Evolutionary conservation across 345 rosid species (phyloP).

Genomic region (Raphanus sativus): DNA sequence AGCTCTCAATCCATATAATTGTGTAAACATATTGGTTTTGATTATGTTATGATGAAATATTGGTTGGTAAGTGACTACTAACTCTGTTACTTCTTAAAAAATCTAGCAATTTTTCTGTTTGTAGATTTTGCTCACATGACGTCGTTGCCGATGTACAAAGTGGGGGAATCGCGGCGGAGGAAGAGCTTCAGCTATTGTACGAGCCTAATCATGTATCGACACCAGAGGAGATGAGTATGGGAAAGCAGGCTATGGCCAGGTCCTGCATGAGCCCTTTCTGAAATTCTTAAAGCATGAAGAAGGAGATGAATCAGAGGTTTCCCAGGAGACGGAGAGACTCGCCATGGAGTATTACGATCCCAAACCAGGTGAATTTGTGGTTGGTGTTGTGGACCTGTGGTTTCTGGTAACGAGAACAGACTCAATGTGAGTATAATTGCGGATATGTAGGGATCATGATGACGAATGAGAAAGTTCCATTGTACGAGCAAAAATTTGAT

Average conservation of each 20-base stretch:
- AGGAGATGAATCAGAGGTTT: constrained; percentile 23
- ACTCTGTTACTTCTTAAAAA: too few relatives aligned
- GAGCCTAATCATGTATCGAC: neutral
- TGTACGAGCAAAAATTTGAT: too few relatives aligned
- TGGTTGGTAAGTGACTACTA: too few relatives aligned
- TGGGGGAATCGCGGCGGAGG: constrained; percentile 36
- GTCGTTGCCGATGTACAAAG: constrained; percentile 32
- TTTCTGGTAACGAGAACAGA: constrained; percentile 92
- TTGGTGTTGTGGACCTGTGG: constrained; percentile 65
- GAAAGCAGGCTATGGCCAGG: constrained; percentile 49
- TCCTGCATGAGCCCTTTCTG: constrained; percentile 65
- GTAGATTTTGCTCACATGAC: too few relatives aligned
- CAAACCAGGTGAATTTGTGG: constrained; percentile 75
- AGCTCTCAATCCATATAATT: too few relatives aligned
- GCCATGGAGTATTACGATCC: constrained; percentile 76
- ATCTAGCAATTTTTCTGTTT: too few relatives aligned
- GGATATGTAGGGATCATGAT: too few relatives aligned
- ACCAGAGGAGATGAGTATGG: constrained; percentile 32
- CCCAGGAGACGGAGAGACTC: constrained; percentile 43
- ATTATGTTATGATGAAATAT: too few relatives aligned
- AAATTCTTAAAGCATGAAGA: constrained; percentile 65
- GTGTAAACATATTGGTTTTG: too few relatives aligned
- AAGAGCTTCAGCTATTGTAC: constrained; percentile 55
- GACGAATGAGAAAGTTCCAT: constrained; percentile 27
- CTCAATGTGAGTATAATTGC: too few relatives aligned